A percentile compares a stretch with the other conserved stretches of the same genome.
These are phyloP conservation scores for Eucalyptus urophylla DNA, from an alignment of 345 rosid genomes.

Conservation along the genomic window DNA sequence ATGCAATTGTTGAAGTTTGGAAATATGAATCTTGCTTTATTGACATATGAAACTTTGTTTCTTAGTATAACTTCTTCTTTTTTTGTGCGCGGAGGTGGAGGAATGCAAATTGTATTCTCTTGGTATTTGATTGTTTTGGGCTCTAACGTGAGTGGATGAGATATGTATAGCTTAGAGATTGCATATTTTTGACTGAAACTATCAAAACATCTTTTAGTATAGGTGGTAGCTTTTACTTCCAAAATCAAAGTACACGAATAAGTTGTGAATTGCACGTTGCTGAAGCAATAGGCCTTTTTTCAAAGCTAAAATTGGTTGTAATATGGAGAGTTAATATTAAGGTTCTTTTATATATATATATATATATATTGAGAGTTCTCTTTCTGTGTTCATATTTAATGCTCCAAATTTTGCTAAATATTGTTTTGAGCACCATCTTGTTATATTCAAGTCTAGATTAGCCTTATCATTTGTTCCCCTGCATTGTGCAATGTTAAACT, in stretches of 20 bases:
- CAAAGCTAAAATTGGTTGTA: background rate
- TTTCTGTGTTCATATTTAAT: too few relatives aligned
- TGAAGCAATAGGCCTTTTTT: background rate
- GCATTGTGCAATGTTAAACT: too few relatives aligned
- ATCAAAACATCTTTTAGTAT: background rate
- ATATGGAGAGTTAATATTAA: too few relatives aligned
- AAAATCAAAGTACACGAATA: background rate
- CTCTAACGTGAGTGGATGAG: background rate
- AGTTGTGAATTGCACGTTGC: background rate
- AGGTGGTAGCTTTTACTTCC: background rate
- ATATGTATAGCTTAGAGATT: background rate
- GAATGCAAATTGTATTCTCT: background rate
- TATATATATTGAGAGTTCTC: too few relatives aligned
- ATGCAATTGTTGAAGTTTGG: too few relatives aligned
- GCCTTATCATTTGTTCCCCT: background rate
- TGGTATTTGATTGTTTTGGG: background rate
- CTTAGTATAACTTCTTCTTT: too few relatives aligned
- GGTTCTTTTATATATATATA: background rate
- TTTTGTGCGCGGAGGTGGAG: too few relatives aligned
- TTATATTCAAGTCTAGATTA: too few relatives aligned
- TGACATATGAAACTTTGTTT: too few relatives aligned
- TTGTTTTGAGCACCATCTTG: too few relatives aligned
- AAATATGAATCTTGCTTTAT: too few relatives aligned
- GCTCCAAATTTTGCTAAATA: too few relatives aligned
- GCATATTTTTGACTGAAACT: background rate